Evolutionary conservation across 768 basidiomycete species (phyloP), one percentile per base, ranked within the genome.

Genomic region (Leccinum olivaceopallidum): DNA sequence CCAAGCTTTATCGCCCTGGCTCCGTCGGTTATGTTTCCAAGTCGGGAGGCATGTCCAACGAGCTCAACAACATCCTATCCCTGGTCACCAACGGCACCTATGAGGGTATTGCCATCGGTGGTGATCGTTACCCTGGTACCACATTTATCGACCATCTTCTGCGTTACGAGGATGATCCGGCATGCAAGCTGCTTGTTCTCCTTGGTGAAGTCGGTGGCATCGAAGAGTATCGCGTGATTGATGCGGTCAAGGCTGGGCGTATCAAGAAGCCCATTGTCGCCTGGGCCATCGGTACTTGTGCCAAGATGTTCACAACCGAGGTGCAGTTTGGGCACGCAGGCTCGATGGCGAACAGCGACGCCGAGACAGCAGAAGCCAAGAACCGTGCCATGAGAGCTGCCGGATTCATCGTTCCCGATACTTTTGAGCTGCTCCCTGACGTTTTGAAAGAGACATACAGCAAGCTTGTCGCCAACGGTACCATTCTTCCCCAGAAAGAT

Each of bases 251-350:
- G 83, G 79, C 81, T 44, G 95, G 96, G 54, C 79, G 80, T 67
- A 98, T 99, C 84, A 95, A 85, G 79, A 99, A 99, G 81, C 97
- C 97, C 57, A 96, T 98, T 75, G 92, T 99, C 66, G 97, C 97
- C 30, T 99, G 97, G 97, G 94, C 97, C 39, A 99, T 99, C 68
- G 96, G 97, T 62, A 99, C 97, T 48, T 99, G 97, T 76, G 97
- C 97, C 69, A 97, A 97, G 87, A 98, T 99, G 97, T 99, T 98
- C 81, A 82, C 94, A 48, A 98, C 97, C 53, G 97, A 98, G 77
- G 97, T 98, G 56, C 97, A 98, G 79, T 99, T 98, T 78, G 97
- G 97, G 20, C 97, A 99, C 79, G 97, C 97, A 53, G 97, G 97
- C 26, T 90, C 88, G 51, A 93, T 99, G 90, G 97, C 96, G 62